Conservation (phyloP, 768 basidiomycete species). For the Kwoniella pini region DNA sequence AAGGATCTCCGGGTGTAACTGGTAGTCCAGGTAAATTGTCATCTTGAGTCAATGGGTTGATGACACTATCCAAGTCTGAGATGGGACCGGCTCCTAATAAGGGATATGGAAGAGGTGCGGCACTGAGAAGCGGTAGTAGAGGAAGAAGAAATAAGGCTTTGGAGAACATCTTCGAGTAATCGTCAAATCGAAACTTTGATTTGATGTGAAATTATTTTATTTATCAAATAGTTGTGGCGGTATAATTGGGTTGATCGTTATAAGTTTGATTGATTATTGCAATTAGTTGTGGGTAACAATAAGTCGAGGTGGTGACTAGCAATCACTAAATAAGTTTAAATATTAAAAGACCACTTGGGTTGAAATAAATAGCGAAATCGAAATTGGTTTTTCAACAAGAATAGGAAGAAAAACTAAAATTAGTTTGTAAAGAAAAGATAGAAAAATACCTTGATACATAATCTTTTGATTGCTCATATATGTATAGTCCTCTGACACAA, state of each 20-base stretch:
- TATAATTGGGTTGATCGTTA: too few relatives aligned
- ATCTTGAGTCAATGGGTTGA: background rate
- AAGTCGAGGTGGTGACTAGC: constrained; percentile 12
- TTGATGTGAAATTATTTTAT: background rate
- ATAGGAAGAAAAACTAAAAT: background rate
- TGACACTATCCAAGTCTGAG: background rate
- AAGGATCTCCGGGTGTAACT: background rate
- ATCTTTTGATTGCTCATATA: too few relatives aligned
- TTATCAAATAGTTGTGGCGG: background rate
- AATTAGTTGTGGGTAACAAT: background rate
- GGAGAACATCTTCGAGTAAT: constrained; percentile 1
- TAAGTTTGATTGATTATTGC: too few relatives aligned
- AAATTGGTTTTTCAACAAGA: too few relatives aligned
- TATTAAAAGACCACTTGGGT: constrained; percentile 6
- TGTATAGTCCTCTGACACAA: too few relatives aligned
- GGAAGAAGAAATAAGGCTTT: constrained; percentile 2
- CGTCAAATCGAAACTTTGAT: background rate
- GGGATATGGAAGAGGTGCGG: constrained; percentile 11
- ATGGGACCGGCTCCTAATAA: background rate
- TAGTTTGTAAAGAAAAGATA: too few relatives aligned
- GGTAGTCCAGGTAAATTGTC: background rate
- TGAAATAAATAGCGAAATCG: constrained; percentile 16
- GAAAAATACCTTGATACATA: too few relatives aligned
- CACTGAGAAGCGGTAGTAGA: background rate
- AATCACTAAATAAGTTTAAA: background rate